Base-by-base conservation (phyloP, 2,329 filamentous ascomycete genomes). In the Ophiostoma perfectum region DNA sequence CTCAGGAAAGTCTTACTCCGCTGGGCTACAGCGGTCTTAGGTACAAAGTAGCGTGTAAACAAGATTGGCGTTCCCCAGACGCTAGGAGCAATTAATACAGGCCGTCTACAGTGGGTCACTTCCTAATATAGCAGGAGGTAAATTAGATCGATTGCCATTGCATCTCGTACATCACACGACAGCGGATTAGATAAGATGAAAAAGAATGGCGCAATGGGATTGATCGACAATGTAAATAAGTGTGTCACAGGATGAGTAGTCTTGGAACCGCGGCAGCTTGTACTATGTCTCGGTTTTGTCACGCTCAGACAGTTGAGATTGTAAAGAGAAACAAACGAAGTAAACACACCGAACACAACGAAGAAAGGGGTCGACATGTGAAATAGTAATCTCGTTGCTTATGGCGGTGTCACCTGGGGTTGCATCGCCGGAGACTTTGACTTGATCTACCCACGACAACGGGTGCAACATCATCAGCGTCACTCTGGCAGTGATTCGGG, bases 51-150 rank as follows among this genome's bases (percentile, higher is more conserved):
- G 58, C 58, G 36, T 62, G 58, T 62, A 62, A 62, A 62, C 36
- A 62, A 62, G 58, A 62, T 62, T 62, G 58, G 39, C 36, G 36
- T 62, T 62, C 58, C 58, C 58, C 58, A 12, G 58, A 62, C 58
- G 36, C 27, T 27, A 27, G 27, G 27, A 27, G 58, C 58, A 38
- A 62, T 36, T 6, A 62, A 11, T 62, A 62, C 58, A 41, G 58
- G 27, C 27, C 58, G 58, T n/a, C 58, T 36, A 62, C 62, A 65
- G 63, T 12, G 14, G 63, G 18, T 47, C 63, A 8, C n/a, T 55
- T 55, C n/a, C 49, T 11, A 11, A 55, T 36, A 3, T 55, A 55
- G 49, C 18, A 55, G 49, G 49, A 27, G 8, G 27, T n/a, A n/a
- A 18, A 18, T 18, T 55, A 55, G 27, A 36, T 27, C 49, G 47